Base-by-base conservation (phyloP, 805 yeast genomes). In the Metschnikowia borealis region DNA sequence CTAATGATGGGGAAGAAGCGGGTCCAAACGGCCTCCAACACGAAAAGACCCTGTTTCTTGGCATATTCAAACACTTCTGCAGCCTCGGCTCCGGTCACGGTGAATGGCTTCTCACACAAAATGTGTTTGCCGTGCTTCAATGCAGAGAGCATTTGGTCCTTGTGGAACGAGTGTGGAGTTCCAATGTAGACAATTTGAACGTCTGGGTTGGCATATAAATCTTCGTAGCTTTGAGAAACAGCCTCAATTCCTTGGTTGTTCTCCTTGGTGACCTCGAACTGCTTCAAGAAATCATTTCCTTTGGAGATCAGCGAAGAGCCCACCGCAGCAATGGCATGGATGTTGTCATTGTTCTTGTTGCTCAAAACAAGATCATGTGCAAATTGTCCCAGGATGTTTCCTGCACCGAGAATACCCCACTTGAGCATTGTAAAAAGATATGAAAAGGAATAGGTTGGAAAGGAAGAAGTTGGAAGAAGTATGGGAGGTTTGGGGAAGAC, bases 21-120 rank as follows among this genome's bases (percentile, higher is more conserved):
- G 5, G 83, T 74, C 84, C 84, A 80, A 47, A 78, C 74, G 4
- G 79, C 86, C 61, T 82, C 87, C 83, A 82, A 77, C 35, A 82
- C 64, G 52, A 76, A 79, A 44, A 71, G 58, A 1, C 69, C 66
- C 60, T 74, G 71, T 48, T 61, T 52, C 55, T 67, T 66, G 3
- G 85, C 85, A 42, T 73, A 66, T 1, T 60, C 66, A 44, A 71
- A 62, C 10, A 81, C 58, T 38, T 69, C 74, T 29, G 64, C 55
- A 6, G 80, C 70, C 49, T 81, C 82, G 18, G 62, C 62, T 3
- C 63, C 64, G 53, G 78, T 80, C 46, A 81, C 71, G 2, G 81
- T 74, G 55, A 79, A 65, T 6, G 84, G 81, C 60, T 81, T 81
- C 53, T 81, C 85, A 57, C 81, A 76, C 43, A 81, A 64, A 18